A percentile compares a stretch with the other conserved stretches of the same genome.
Conservation (phyloP, 768 basidiomycete species). For the Rhodocollybia butyracea region DNA sequence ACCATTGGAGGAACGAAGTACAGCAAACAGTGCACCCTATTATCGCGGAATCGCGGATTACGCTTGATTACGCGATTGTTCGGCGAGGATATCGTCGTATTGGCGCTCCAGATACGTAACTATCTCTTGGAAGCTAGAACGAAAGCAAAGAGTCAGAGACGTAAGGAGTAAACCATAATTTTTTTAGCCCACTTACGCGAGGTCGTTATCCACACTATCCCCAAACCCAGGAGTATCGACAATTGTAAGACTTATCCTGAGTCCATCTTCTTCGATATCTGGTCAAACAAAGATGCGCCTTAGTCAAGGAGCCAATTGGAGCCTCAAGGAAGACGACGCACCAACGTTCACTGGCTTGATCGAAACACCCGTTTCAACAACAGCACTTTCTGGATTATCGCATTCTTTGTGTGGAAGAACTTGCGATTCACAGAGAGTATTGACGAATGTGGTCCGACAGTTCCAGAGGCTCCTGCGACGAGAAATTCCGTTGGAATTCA, state of each 20-base stretch:
- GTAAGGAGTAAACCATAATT: neutral
- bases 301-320: neutral
- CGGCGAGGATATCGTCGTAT: slow-evolving; percentile 88
- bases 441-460: slow-evolving; percentile 90
- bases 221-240: slow-evolving; percentile 94
- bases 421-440: slow-evolving; percentile 83
- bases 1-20: slow-evolving; percentile 92
- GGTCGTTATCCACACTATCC: slow-evolving; percentile 87
- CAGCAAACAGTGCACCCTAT: slow-evolving; percentile 80
- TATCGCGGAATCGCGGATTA: slow-evolving; percentile 89
- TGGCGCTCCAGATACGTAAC: slow-evolving; percentile 84
- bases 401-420: slow-evolving; percentile 67
- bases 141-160: neutral
- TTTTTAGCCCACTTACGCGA: slow-evolving; percentile 51
- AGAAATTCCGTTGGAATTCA: slow-evolving; percentile 4
- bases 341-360: slow-evolving; percentile 84
- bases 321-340: slow-evolving; percentile 21
- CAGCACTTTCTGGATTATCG: slow-evolving; percentile 66
- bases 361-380: slow-evolving; percentile 70
- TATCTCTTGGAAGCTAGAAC: slow-evolving; percentile 79
- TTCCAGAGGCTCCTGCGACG: slow-evolving; percentile 77
- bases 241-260: slow-evolving; percentile 85
- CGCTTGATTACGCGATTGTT: slow-evolving; percentile 90
- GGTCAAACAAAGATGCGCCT: neutral
- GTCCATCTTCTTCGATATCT: slow-evolving; percentile 86